Conservation (phyloP, 208 protist species). For the Trypanosoma lewisi region DNA sequence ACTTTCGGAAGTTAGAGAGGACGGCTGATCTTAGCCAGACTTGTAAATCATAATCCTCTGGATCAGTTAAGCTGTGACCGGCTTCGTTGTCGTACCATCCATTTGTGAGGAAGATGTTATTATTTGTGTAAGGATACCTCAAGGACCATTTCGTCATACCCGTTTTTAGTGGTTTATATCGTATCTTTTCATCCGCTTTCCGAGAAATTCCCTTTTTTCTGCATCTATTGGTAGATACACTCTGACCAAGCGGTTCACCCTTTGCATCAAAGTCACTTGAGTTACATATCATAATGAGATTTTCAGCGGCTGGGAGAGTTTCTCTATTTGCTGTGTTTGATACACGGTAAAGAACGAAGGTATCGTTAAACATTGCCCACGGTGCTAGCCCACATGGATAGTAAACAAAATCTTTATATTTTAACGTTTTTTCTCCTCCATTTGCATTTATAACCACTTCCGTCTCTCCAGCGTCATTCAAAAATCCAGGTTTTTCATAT, state of each 20-base stretch:
- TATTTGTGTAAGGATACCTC: constrained; percentile 59
- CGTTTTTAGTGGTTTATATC: constrained; percentile 70
- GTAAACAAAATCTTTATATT: constrained; percentile 64
- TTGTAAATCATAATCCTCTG: constrained; percentile 94
- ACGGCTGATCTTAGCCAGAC: constrained; percentile 96
- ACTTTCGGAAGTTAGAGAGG: constrained; percentile 95
- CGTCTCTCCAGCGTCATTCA: constrained; percentile 9
- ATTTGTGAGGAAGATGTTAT: constrained; percentile 73
- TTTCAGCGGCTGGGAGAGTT: not conserved
- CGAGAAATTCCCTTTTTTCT: constrained; percentile 88
- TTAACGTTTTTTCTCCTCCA: constrained; percentile 5
- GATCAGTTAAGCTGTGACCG: constrained; percentile 78
- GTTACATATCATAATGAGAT: constrained; percentile 64
- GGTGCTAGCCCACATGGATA: constrained; percentile 95
- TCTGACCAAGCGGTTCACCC: constrained; percentile 45
- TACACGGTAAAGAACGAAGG: constrained; percentile 65
- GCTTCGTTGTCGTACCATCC: constrained; percentile 86
- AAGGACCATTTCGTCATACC: constrained; percentile 60
- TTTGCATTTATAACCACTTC: constrained; percentile 22
- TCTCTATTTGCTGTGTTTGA: not conserved
- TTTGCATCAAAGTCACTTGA: constrained; percentile 56
- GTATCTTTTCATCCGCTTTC: constrained; percentile 84
- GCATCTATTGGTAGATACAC: constrained; percentile 52
- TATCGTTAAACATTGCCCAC: constrained; percentile 97
- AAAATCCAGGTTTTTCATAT: constrained; percentile 45